Evolutionary conservation across 192 early-diverging fungal species (phyloP), one percentile per base, ranked within the genome.

Genomic region (Coemansia sp.): DNA sequence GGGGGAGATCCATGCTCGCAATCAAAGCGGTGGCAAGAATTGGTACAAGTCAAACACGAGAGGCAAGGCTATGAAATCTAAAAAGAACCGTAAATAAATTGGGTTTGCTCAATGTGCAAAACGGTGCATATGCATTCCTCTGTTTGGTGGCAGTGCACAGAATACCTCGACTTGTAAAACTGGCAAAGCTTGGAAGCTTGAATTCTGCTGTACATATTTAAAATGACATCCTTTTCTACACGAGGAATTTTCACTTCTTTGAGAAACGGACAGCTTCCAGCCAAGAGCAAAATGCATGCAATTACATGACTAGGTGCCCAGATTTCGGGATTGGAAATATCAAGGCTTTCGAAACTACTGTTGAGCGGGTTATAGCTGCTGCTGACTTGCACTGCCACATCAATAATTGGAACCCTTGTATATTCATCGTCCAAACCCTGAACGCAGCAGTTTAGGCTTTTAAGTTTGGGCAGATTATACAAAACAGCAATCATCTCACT

Each of bases 1-100:
- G 28, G 53, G 79, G 26, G 90, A 92, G 50, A 88, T 94, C 28
- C 91, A 93, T 32, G 62, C 69, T 11, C 56, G 62, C 11, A 71
- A 68, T 38, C 52, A 26, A 30, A 80, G 65, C 15, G 79, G 81
- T 6, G 64, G 64, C 28, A 72, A 55, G 20, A 45, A 52, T 16
- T 72, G 69, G 69, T 66, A 72, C 62, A 48, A 50, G 31, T 45
- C 46, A 11, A 57, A 23, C n/a, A 40, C 58, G 3, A 36, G 41
- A 42, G 50, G 58, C 12, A 41, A 42, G 16, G 58, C 20, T 17
- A 10, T 12, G 8, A 45, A 45, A 8, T 26, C 21, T 26, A 45
- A 45, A 26, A 20, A 44, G 42, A 17, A 6, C 1, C 21, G 23
- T 20, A 45, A 41, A 14, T 55, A 31, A 18, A 30, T 45, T 3